Evolutionary conservation across 1,284 basidiomycete species (phyloP).

Genomic region (Salmacisia buchloeana): DNA sequence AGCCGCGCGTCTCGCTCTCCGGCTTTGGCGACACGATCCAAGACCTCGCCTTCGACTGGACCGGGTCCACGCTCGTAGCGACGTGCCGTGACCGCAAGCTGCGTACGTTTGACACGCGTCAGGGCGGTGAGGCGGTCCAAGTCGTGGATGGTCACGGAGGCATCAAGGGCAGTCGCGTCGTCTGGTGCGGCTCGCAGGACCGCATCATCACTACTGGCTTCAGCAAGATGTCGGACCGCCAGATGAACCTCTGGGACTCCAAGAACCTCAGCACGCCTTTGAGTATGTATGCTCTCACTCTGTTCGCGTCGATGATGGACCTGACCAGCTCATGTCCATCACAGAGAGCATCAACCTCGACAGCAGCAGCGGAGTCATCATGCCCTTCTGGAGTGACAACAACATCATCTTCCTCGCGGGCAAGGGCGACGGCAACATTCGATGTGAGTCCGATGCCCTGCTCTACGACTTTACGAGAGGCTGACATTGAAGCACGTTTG

Average conservation of each 20-base stretch:
- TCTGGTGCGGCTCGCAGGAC: conserved; percentile 85
- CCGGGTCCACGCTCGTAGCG: conserved; percentile 66
- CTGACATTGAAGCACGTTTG: conserved; percentile 70
- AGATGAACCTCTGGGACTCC: conserved; percentile 62
- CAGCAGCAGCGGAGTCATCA: conserved; percentile 70
- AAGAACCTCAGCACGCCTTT: conserved; percentile 28
- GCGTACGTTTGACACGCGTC: conserved; percentile 79
- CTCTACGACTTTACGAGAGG: background rate
- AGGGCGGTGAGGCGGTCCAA: conserved; percentile 72
- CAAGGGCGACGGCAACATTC: conserved; percentile 53
- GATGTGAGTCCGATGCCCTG: conserved; percentile 8
- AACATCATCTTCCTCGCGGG: conserved; percentile 74
- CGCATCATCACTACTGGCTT: conserved; percentile 86
- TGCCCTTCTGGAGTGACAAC: conserved; percentile 92
- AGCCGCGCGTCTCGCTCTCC: conserved; percentile 60
- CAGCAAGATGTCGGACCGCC: conserved; percentile 87
- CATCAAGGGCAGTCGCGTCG: conserved; percentile 83
- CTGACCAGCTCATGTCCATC: background rate
- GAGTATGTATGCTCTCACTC: conserved; percentile 6
- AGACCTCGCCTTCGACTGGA: conserved; percentile 74
- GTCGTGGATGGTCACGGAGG: conserved; percentile 81
- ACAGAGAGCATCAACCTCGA: conserved; percentile 34
- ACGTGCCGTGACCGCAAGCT: conserved; percentile 86
- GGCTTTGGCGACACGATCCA: conserved; percentile 87
- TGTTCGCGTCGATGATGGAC: background rate